Base-by-base conservation (phyloP, 2,329 filamentous ascomycete genomes). In the Hypocrella siamensis region DNA sequence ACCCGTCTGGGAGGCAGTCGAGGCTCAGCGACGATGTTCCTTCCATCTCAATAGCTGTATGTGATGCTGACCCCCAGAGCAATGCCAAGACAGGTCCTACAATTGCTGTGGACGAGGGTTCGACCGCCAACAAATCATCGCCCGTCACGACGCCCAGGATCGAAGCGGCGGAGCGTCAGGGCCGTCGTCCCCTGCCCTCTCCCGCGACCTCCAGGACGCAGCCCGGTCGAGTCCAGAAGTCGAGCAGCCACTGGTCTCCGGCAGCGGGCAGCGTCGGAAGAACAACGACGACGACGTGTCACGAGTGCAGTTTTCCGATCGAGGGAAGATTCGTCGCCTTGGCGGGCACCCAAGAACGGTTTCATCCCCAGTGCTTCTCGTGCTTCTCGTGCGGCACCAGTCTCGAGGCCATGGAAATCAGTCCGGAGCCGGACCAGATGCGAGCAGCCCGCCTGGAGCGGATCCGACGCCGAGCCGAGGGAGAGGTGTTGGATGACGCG, bases 351-450 rank as follows among this genome's bases (percentile, higher is more conserved):
- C 46, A 57, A 4, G 68, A 75, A 45, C 79, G 86, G 15, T 96
- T 96, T 52, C 90, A 98, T 45, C 86, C 90, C 0, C 74, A 85
- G 41, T 98, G 90, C 56, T 96, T 98, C 60, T 68, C 72, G 27
- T 98, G 90, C 60, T 79, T 83, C 52, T 70, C 81, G 37, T 98
- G 90, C 52, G 75, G 78, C 19, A 93, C 86, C 8, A 70, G 76
- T 15, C 78, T 98, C 14, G 90, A 98, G 58, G 88, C 85, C 34
- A 81, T 98, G 35, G 90, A 93, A 44, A 96, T 98, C 53, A 93
- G 90, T 42, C 84, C 85, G 0, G 90, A 98, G 54, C 90, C 90
- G 0, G 73, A 84, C 7, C 57, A 65, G 26, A 70, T 74, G 41
- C 79, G 83, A 28, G 57, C 58, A 2, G 78, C 78, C 31, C 77